Percentiles rank a stretch among this genome's conserved stretches.
Conservation (phyloP, 2,329 filamentous ascomycete species). For the Colletotrichum sansevieriae region DNA sequence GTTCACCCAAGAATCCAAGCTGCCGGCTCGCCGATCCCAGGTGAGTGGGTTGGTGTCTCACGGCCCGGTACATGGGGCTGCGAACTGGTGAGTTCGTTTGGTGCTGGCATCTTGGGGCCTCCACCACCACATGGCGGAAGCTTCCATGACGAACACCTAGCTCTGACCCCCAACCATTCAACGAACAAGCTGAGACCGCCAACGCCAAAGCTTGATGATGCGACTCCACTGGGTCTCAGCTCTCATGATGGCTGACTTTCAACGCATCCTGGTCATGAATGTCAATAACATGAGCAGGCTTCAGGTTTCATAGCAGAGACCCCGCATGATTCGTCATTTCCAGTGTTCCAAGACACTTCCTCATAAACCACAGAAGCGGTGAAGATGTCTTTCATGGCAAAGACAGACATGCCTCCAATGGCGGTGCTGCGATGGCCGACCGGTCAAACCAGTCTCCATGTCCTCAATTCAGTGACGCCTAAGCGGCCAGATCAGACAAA, state of each 20-base stretch:
- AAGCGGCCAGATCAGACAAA: slow-evolving; percentile 4
- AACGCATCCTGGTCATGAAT: slow-evolving; percentile 1
- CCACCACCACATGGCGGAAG: not conserved
- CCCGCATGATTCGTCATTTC: not conserved
- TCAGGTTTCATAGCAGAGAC: not conserved
- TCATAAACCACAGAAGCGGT: not conserved
- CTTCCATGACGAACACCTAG: not conserved
- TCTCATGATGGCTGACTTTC: not conserved
- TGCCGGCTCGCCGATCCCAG: not conserved
- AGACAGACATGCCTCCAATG: slow-evolving; percentile 1
- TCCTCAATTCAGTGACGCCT: slow-evolving; percentile 2
- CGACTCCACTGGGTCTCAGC: slow-evolving; percentile 2
- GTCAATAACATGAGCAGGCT: not conserved
- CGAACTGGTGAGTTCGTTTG: not conserved
- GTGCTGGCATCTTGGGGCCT: not conserved
- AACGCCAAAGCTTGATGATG: not conserved
- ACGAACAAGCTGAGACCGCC: not conserved
- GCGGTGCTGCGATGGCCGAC: slow-evolving; percentile 2
- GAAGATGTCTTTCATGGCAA: slow-evolving; percentile 4
- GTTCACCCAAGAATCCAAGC: not conserved
- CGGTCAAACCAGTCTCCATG: not conserved
- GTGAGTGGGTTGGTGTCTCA: not conserved
- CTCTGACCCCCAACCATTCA: not conserved
- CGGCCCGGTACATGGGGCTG: not conserved
- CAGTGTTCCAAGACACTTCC: not conserved